These are phyloP conservation scores for Trichoderma afroharzianum DNA, from an alignment of 2,329 filamentous ascomycete species.

Conservation along the genomic window DNA sequence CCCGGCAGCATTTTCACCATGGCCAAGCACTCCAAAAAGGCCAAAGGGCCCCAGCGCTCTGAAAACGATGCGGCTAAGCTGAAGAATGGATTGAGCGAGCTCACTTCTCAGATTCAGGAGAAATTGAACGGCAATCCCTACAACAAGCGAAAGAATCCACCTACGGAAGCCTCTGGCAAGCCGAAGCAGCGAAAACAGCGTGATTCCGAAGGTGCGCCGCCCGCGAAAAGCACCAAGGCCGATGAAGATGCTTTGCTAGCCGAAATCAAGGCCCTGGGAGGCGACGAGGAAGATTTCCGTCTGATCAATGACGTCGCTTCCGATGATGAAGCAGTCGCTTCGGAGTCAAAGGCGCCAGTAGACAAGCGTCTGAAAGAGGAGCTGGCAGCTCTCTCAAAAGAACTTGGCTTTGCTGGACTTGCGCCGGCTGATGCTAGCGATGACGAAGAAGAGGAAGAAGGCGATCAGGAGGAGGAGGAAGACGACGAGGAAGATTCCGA, in stretches of 20 bases:
- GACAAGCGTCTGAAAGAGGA: conserved; percentile 41
- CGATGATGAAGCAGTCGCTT: conserved; percentile 36
- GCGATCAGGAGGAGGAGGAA: conserved; percentile 29
- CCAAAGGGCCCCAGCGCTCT: conserved; percentile 28
- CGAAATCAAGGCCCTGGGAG: conserved; percentile 63
- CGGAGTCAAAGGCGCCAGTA: conserved; percentile 31
- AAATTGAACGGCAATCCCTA: conserved; percentile 42
- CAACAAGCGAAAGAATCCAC: conserved; percentile 47
- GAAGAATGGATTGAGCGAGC: conserved; percentile 46
- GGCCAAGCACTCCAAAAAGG: conserved; percentile 38
- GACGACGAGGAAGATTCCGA: conserved; percentile 23
- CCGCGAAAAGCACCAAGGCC: conserved; percentile 27
- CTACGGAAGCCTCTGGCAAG: conserved; percentile 32
- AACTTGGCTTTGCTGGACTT: conserved; percentile 36
- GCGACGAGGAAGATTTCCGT: conserved; percentile 61
- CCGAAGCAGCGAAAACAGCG: conserved; percentile 38
- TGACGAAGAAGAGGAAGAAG: conserved; percentile 32
- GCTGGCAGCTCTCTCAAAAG: conserved; percentile 37
- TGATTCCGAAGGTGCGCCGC: conserved; percentile 26
- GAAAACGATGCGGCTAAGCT: conserved; percentile 38
- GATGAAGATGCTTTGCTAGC: conserved; percentile 48
- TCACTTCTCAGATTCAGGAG: conserved; percentile 57
- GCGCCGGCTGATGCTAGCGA: conserved; percentile 36
- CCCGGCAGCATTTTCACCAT: conserved; percentile 22
- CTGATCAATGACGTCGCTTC: conserved; percentile 53